Percentiles rank a stretch among this genome's conserved stretches.
Conservation (phyloP, 2,329 filamentous ascomycete species). For the Claviceps fusiformis region DNA sequence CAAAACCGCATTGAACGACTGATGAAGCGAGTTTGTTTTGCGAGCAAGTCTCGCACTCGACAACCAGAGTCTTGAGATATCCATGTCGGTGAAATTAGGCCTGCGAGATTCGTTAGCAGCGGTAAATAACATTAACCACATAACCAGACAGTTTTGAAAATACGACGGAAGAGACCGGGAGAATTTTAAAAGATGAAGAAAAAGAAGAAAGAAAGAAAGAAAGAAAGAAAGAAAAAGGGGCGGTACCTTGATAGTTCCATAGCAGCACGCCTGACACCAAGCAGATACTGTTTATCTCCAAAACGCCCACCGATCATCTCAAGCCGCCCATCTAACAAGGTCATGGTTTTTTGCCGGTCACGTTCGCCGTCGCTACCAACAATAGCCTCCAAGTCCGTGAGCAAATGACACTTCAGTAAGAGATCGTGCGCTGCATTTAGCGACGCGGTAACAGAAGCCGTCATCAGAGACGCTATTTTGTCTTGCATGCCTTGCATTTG, state of each 20-base stretch:
- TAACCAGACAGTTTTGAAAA: no score
- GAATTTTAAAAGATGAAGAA: no score
- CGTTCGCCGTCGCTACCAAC: constrained; percentile 33
- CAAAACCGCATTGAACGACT: constrained; percentile 87
- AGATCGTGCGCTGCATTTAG: constrained; percentile 72
- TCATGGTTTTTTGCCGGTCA: constrained; percentile 20
- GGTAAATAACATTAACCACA: background rate
- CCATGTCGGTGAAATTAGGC: constrained; percentile 50
- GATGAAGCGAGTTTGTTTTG: constrained; percentile 69
- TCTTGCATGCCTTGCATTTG: constrained; percentile 52
- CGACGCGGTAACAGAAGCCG: constrained; percentile 63
- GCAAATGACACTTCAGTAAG: constrained; percentile 74
- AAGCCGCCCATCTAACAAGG: constrained; percentile 56
- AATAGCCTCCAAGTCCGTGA: constrained; percentile 77
- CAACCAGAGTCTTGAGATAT: constrained; percentile 77
- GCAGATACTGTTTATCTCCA: constrained; percentile 83
- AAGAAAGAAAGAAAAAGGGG: no score
- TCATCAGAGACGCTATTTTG: constrained; percentile 60
- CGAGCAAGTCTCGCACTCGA: constrained; percentile 73
- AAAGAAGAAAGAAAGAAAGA: constrained; percentile 8
- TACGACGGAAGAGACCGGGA: no score
- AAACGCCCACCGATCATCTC: constrained; percentile 80
- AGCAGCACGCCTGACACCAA: constrained; percentile 72
- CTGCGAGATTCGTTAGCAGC: constrained; percentile 16
- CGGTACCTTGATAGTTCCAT: constrained; percentile 63